Base-by-base conservation (phyloP, 306 rosid species). In the Mucuna pruriens region DNA sequence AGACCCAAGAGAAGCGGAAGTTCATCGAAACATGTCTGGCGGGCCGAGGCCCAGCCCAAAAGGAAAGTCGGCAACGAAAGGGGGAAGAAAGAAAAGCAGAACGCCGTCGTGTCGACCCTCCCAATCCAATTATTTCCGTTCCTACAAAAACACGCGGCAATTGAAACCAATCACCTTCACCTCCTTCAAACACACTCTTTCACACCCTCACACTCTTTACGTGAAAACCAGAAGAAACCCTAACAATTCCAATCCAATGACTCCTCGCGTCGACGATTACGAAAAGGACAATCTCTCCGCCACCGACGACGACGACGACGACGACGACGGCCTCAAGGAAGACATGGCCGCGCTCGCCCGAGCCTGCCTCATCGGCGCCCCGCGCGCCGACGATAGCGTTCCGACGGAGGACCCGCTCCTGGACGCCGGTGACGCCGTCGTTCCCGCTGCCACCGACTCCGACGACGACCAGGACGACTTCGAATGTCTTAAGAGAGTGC, bases 331-430 rank as follows among this genome's bases (percentile, higher is more conserved):
- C 9, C 77, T 90, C 62, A 80, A 90, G 42, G 90, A 90, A 67
- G 98, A 94, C 84, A 72, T 94, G 85, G 94, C 91, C 31, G 88
- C 92, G 13, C 87, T 94, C 16, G 49, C 89, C 5, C 86, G 89
- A 69, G 97, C 97, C 38, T 92, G 95, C 75, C 84, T n/a, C 80
- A 69, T 82, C 78, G 46, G 75, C 16, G 91, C 86, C 29, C 20
- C 64, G 2, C 12, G 71, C 60, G 87, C 82, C 42, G 83, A 9
- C 20, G 23, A 29, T 4, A 46, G 26, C 11, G 12, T 3, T 69
- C 55, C 7, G 5, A 2, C 9, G 17, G 31, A 29, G 1, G 42
- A 38, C 75, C 88, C 88, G 5, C 86, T 82, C 1, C 62, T 76
- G 51, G 67, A 17, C 6, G 2, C 76, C 60, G 90, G 82, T 6